Evolutionary conservation across 2,329 filamentous ascomycete species (phyloP).

Genomic region (Trichoderma semiorbis): DNA sequence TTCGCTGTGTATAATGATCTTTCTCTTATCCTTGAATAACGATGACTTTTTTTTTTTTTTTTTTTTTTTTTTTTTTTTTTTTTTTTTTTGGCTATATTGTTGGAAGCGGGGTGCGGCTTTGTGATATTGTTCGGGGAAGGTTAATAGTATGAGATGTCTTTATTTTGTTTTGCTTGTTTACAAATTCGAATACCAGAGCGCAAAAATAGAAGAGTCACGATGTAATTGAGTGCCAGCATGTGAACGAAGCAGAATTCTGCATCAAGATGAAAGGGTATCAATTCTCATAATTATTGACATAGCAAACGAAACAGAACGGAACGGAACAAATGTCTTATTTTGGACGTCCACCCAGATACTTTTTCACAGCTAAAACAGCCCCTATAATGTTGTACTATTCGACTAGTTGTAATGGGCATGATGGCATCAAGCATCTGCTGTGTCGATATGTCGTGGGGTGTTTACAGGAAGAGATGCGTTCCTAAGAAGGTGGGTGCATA

Average conservation of each 20-base stretch:
- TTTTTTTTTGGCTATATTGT: background rate
- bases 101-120: background rate
- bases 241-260: background rate
- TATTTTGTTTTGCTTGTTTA: background rate
- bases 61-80: background rate
- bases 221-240: background rate
- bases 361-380: background rate
- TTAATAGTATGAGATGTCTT: background rate
- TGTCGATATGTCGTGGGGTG: background rate
- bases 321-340: background rate
- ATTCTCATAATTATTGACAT: background rate
- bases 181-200: background rate
- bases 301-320: background rate
- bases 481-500: background rate
- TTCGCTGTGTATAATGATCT: background rate
- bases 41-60: background rate
- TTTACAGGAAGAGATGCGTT: background rate
- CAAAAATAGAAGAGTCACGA: background rate
- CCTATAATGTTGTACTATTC: background rate
- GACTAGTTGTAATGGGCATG: background rate
- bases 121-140: background rate
- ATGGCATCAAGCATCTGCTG: background rate
- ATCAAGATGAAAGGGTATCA: background rate
- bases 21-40: background rate
- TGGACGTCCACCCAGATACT: background rate